Conservation (phyloP, 805 yeast species). For the Metschnikowia gelsemii region DNA sequence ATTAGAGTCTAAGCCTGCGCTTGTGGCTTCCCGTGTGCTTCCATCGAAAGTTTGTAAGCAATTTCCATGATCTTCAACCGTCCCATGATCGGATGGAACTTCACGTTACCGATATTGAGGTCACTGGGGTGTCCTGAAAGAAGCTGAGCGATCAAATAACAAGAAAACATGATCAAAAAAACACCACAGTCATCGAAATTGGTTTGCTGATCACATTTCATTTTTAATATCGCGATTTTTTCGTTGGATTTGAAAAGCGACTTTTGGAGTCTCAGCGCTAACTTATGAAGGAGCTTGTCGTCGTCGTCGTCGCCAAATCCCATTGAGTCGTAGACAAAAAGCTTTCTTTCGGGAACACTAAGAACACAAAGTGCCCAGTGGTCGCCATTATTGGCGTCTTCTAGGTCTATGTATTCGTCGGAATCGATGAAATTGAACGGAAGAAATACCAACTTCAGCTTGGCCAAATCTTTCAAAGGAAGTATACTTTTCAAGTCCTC, state of each 20-base stretch:
- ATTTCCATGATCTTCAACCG: conserved; percentile 17
- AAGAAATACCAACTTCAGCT: conserved; percentile 52
- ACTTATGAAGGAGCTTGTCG: conserved; percentile 25
- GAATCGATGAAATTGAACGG: conserved; percentile 65
- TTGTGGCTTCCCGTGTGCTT: neutral
- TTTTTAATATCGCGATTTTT: conserved; percentile 27
- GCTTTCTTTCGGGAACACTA: conserved; percentile 45
- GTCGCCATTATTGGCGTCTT: conserved; percentile 61
- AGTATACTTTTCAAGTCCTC: conserved; percentile 38
- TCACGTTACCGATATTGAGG: conserved; percentile 40
- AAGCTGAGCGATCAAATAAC: conserved; percentile 31
- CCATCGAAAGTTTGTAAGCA: conserved; percentile 7
- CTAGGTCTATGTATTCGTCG: conserved; percentile 41
- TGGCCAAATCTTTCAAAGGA: conserved; percentile 33
- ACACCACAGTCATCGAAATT: conserved; percentile 71
- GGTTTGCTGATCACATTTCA: conserved; percentile 56
- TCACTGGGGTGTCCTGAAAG: conserved; percentile 29
- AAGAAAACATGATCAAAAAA: conserved; percentile 37
- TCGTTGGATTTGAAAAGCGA: conserved; percentile 24
- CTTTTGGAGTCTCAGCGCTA: conserved; percentile 25
- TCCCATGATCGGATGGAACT: conserved; percentile 44
- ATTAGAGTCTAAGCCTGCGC: neutral
- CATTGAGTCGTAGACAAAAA: conserved; percentile 63
- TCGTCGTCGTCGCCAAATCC: conserved; percentile 35
- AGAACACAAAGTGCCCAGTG: conserved; percentile 74